phyloP scores from a whole-genome alignment of 495 filamentous ascomycete species.

The Aspergillus homomorphus region DNA sequence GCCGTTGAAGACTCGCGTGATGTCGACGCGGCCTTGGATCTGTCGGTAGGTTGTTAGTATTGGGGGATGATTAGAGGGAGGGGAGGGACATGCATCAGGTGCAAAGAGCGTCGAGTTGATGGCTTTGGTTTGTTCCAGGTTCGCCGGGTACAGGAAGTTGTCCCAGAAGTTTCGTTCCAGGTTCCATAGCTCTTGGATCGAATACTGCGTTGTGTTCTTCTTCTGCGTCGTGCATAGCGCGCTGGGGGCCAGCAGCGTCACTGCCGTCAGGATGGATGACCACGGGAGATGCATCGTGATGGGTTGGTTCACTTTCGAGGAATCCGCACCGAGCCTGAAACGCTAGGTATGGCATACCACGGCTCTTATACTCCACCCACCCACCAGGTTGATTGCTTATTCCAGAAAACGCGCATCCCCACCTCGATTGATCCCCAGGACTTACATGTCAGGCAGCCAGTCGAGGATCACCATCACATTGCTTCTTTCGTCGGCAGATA shows the following conservation, averaged over 20 bases:
- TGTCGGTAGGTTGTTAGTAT: not conserved
- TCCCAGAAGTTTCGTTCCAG: slow-evolving; percentile 40
- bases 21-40: slow-evolving; percentile 49
- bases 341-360: not conserved
- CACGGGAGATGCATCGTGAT: not conserved
- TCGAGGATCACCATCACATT: too few relatives aligned
- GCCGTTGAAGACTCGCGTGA: slow-evolving; percentile 49
- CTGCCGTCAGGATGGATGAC: not conserved
- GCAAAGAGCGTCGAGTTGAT: slow-evolving; percentile 43
- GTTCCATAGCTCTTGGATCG: slow-evolving; percentile 37
- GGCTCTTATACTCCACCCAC: too few relatives aligned
- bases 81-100: slow-evolving; percentile 25
- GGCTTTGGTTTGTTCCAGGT: slow-evolving; percentile 35
- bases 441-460: too few relatives aligned
- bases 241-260: not conserved
- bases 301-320: too few relatives aligned
- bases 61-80: not conserved
- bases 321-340: too few relatives aligned
- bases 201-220: slow-evolving; percentile 1
- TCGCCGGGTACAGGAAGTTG: slow-evolving; percentile 44
- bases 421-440: too few relatives aligned
- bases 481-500: too few relatives aligned
- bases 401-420: too few relatives aligned
- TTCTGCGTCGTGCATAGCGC: too few relatives aligned
- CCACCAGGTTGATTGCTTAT: too few relatives aligned